These are phyloP conservation scores for Fusarium hostae DNA, from an alignment of 2,329 filamentous ascomycete genomes.

Conservation along the genomic window DNA sequence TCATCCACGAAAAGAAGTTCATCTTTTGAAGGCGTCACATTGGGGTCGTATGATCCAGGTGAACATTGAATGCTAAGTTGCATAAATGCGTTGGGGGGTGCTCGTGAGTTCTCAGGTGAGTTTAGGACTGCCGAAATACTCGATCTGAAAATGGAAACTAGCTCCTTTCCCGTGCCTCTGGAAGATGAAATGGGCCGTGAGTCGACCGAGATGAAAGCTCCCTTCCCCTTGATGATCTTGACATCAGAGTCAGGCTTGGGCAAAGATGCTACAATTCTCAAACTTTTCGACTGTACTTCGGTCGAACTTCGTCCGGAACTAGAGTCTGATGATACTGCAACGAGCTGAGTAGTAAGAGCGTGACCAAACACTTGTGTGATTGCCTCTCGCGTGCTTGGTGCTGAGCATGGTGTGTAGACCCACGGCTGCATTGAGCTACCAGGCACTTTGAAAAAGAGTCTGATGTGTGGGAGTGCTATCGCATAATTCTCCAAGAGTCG, in stretches of 20 bases:
- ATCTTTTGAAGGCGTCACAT: conserved; percentile 77
- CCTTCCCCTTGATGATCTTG: conserved; percentile 56
- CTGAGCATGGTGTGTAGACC: conserved; percentile 69
- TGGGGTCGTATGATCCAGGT: conserved; percentile 73
- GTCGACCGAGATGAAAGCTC: conserved; percentile 75
- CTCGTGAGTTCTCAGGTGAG: conserved; percentile 37
- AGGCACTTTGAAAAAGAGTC: conserved; percentile 68
- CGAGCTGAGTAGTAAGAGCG: conserved; percentile 65
- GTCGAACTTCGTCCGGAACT: neutral
- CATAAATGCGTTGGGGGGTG: conserved; percentile 67
- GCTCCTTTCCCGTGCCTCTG: conserved; percentile 68
- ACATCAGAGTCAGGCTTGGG: conserved; percentile 61
- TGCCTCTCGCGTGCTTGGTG: conserved; percentile 65
- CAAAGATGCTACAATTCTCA: conserved; percentile 59
- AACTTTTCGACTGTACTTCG: neutral
- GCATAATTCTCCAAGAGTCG: conserved; percentile 72
- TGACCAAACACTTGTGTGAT: conserved; percentile 71
- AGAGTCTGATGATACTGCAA: conserved; percentile 51
- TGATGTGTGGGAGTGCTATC: conserved; percentile 71
- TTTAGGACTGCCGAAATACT: conserved; percentile 53
- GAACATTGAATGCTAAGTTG: conserved; percentile 72
- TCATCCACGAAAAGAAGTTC: conserved; percentile 75
- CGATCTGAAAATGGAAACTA: conserved; percentile 64
- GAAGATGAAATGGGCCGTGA: conserved; percentile 68
- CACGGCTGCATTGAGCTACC: conserved; percentile 65